A percentile compares a stretch with the other conserved stretches of the same genome.
Evolutionary conservation across 495 filamentous ascomycete genomes (phyloP).

Genomic region (Xanthoparmelia taractica): DNA sequence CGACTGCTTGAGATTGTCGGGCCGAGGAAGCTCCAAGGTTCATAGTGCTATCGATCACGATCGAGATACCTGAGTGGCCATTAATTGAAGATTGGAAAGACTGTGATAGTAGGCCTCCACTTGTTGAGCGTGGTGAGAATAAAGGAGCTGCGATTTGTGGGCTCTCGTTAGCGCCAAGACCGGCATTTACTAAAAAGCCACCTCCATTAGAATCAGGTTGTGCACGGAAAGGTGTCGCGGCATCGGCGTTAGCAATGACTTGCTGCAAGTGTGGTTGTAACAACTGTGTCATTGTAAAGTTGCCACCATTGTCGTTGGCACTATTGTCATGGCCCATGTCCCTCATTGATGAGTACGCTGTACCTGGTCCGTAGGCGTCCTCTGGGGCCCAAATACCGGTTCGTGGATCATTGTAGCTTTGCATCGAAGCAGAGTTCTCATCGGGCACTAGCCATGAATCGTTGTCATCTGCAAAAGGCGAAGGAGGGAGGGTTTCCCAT

Average conservation of each 20-base stretch:
- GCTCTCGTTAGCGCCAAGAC: neutral
- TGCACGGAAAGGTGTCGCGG: neutral
- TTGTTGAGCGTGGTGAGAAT: neutral
- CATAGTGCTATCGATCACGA: neutral
- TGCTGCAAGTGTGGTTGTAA: neutral
- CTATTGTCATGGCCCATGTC: neutral
- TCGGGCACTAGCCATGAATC: neutral
- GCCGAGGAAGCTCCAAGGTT: neutral
- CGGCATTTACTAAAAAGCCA: neutral
- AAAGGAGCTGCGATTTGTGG: neutral
- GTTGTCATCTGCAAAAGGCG: neutral
- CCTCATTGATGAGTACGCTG: neutral
- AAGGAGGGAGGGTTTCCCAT: neutral
- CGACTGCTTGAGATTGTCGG: neutral
- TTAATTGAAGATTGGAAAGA: neutral
- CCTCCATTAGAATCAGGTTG: neutral
- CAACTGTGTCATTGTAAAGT: neutral
- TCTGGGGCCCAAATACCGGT: neutral
- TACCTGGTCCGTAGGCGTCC: neutral
- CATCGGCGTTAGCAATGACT: neutral
- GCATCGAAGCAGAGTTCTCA: neutral
- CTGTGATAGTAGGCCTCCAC: neutral
- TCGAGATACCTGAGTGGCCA: neutral
- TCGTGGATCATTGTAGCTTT: neutral
- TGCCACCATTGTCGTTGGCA: neutral